phyloP scores from a whole-genome alignment of 164 flowering plant species.

The Berberis vulgaris region DNA sequence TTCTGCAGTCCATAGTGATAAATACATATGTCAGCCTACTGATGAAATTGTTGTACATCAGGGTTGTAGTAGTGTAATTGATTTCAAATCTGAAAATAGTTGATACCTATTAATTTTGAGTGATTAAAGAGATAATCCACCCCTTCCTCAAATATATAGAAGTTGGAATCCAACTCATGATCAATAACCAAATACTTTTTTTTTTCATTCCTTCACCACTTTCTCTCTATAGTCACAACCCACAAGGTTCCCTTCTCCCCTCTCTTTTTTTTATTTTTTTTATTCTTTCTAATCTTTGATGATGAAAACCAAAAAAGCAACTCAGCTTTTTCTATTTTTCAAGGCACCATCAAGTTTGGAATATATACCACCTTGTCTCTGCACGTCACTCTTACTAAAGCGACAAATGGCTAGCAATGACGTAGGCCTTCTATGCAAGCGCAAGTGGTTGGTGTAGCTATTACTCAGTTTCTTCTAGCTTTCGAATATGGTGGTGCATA shows the following conservation, averaged over 20 bases:
- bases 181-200: slow-evolving; percentile 29
- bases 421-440: slow-evolving; percentile 8
- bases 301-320: slow-evolving; percentile 35
- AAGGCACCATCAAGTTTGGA: slow-evolving; percentile 24
- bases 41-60: background rate
- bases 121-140: slow-evolving; percentile 12
- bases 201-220: slow-evolving; percentile 19
- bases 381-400: slow-evolving; percentile 4
- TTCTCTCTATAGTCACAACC: slow-evolving; percentile 19
- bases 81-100: background rate
- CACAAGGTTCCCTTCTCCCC: slow-evolving; percentile 48
- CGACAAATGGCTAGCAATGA: slow-evolving; percentile 13
- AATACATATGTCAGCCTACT: background rate
- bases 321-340: slow-evolving; percentile 13
- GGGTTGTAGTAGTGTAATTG: background rate
- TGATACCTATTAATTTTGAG: background rate
- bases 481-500: no score
- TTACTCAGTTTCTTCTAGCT: no score
- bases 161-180: slow-evolving; percentile 64
- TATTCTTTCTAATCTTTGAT: slow-evolving; percentile 27
- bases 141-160: slow-evolving; percentile 20
- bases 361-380: slow-evolving; percentile 25
- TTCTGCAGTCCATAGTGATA: no score
- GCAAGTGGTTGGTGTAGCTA: background rate
- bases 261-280: slow-evolving; percentile 3